These are phyloP conservation scores for Blastocladiella emersonii DNA, from an alignment of 371 early-diverging fungal genomes.

Conservation along the genomic window DNA sequence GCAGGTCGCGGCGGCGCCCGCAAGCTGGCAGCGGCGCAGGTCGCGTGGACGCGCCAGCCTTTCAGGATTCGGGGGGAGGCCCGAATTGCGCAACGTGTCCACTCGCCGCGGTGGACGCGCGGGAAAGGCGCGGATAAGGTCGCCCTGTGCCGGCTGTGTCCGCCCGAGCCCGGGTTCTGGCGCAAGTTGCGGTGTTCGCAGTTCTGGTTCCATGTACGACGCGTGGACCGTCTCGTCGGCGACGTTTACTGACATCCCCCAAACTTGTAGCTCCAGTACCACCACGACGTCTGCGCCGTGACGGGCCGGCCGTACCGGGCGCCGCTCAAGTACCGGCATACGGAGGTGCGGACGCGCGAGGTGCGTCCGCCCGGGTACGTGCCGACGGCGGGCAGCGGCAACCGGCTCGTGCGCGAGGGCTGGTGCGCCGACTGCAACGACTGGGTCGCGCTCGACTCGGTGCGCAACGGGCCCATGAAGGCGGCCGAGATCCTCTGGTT, in stretches of 20 bases:
- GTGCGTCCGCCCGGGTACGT: too few relatives aligned
- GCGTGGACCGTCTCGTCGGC: neutral
- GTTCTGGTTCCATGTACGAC: conserved; percentile 27
- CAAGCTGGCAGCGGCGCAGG: neutral
- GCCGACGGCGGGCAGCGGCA: neutral
- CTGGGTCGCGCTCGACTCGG: conserved; percentile 24
- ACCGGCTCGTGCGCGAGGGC: conserved; percentile 17
- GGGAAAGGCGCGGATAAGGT: conserved; percentile 25
- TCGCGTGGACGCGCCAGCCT: neutral
- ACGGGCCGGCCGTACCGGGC: conserved; percentile 21
- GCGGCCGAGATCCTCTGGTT: conserved; percentile 32
- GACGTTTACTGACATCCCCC: neutral
- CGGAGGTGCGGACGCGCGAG: too few relatives aligned
- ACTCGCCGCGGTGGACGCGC: conserved; percentile 27
- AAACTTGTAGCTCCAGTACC: conserved; percentile 20
- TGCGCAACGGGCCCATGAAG: conserved; percentile 19
- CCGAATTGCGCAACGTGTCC: conserved; percentile 16
- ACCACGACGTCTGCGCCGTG: conserved; percentile 27
- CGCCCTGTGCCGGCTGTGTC: conserved; percentile 25
- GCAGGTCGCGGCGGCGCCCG: neutral
- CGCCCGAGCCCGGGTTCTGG: conserved; percentile 21
- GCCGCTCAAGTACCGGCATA: conserved; percentile 9
- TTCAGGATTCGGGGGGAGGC: neutral
- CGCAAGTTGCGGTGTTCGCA: conserved; percentile 31
- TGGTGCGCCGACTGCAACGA: conserved; percentile 18